phyloP scores from a whole-genome alignment of 73 alveolate genomes.

The Tetrahymena malaccensis region DNA sequence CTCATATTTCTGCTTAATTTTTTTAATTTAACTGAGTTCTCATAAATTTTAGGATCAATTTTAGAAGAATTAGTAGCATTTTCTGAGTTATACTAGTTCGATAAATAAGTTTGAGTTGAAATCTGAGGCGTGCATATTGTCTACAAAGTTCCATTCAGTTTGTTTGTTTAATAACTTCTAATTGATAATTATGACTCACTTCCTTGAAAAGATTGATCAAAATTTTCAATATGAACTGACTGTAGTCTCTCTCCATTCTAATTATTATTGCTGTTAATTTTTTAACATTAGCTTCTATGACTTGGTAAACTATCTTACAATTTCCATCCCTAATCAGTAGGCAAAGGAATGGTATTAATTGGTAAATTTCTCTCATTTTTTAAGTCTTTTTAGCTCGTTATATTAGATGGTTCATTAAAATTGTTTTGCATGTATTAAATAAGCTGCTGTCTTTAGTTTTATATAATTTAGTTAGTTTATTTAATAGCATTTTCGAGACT shows the following conservation, averaged over 20 bases:
- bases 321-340: neutral
- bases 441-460: neutral
- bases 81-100: neutral
- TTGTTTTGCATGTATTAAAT: neutral
- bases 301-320: neutral
- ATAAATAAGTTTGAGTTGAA: neutral
- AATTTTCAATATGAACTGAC: neutral
- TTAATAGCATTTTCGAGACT: neutral
- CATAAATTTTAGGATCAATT: neutral
- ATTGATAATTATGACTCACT: neutral
- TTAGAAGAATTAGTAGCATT: neutral
- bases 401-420: neutral
- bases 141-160: neutral
- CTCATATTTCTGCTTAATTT: neutral
- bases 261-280: neutral
- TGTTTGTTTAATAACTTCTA: neutral
- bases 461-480: neutral
- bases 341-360: neutral
- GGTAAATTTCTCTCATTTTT: neutral
- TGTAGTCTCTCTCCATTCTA: neutral
- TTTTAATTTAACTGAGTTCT: neutral
- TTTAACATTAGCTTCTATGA: neutral
- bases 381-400: neutral
- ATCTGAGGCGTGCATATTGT: neutral
- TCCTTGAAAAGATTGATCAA: neutral